Evolutionary conservation across 2,329 filamentous ascomycete species (phyloP), one percentile per base, ranked within the genome.

Genomic region (Penicillium sp.): DNA sequence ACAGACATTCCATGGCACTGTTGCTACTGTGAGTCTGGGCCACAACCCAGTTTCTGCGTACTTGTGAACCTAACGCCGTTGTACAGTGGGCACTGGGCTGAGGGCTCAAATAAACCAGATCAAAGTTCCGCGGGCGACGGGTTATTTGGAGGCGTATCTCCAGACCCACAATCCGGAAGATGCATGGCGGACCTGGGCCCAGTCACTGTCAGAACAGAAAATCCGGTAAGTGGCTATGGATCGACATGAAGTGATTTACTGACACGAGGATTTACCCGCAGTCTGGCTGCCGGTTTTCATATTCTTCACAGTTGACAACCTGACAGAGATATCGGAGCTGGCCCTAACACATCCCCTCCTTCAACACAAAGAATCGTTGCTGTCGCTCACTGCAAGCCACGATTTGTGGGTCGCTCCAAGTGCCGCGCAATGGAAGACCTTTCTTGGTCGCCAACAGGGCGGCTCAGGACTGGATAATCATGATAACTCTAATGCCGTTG

Each of bases 1-100:
- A 6, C 64, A 71, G 43, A 62, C 63, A 2, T 73, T 73, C 43
- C 69, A 73, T 43, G 70, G 69, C 5, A 72, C 69, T 6, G 47
- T 72, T 4, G 62, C 69, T 43, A 57, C 58, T 8, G 63, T 67
- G 35, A 54, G 64, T 62, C 59, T 58, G 4, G 17, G 15, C 17
- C 5, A 11, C 1, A 17, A 20, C 17, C 5, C 14, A 15, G 4
- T 14, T 20, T 20, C 17, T 15, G 25, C 31, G 14, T 35, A 38
- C 20, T 6, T 14, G 12, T n/a, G n/a, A 38, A 22, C 48, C 31
- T 50, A 20, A 45, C 25, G 4, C 12, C 14, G 15, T 25, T 37
- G 48, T 10, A n/a, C 14, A 62, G 34, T 66, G 63, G 20, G 20
- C 20, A 20, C 20, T 20, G 20, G 20, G 20, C 20, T 2, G 20